A percentile compares a stretch with the other conserved stretches of the same genome.
These are phyloP conservation scores for Leccinum obscurum DNA, from an alignment of 768 basidiomycete species.

Conservation along the genomic window DNA sequence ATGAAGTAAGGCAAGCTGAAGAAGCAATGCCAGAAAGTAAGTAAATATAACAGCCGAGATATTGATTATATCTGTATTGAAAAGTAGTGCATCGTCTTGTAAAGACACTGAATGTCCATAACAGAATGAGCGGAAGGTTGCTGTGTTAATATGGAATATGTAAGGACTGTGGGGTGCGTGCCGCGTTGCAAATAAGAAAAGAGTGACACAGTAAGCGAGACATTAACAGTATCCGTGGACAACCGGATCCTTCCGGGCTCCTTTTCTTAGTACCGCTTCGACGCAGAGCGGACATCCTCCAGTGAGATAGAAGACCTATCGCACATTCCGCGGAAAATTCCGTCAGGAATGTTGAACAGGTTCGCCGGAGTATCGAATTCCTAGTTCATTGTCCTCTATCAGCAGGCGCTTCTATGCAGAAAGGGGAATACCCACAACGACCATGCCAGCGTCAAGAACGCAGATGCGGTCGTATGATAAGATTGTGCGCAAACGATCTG, in stretches of 20 bases:
- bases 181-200: no score
- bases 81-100: no score
- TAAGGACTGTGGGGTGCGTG: no score
- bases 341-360: constrained; percentile 54
- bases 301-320: constrained; percentile 74
- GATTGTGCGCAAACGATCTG: constrained; percentile 85
- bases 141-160: no score
- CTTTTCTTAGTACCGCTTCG: constrained; percentile 11
- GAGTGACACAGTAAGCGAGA: no score
- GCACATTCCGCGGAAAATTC: constrained; percentile 87
- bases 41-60: no score
- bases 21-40: no score
- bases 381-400: constrained; percentile 25
- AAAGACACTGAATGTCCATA: no score
- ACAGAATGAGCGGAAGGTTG: no score
- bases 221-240: no score
- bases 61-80: no score
- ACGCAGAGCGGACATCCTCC: constrained; percentile 59
- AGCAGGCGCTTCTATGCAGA: neutral
- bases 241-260: neutral
- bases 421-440: constrained; percentile 52
- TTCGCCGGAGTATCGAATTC: constrained; percentile 82
- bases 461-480: constrained; percentile 87
- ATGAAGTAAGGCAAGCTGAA: no score
- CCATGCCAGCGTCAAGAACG: constrained; percentile 78